Percentiles rank a stretch among this genome's conserved stretches.
These are phyloP conservation scores for Vaccinium myrtillus DNA, from an alignment of 148 eudicot species.

Conservation along the genomic window DNA sequence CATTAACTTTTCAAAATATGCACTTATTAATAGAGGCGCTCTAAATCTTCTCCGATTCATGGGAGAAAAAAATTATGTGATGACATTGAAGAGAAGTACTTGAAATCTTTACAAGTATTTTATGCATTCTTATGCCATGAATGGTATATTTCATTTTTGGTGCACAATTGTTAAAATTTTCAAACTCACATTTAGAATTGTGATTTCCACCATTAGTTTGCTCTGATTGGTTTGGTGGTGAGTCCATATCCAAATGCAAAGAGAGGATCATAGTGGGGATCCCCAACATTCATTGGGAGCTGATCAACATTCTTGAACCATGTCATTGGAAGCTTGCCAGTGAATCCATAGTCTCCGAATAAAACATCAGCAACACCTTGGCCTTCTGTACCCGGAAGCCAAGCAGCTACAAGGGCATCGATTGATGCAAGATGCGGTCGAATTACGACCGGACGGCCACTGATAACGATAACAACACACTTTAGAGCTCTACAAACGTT, in stretches of 20 bases:
- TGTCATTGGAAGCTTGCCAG: slow-evolving; percentile 49
- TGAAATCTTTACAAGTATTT: no score
- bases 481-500: slow-evolving; percentile 39
- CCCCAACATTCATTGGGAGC: slow-evolving; percentile 63
- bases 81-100: no score
- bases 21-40: no score
- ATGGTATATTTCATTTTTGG: no score
- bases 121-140: no score
- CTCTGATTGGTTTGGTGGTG: slow-evolving; percentile 21
- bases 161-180: no score
- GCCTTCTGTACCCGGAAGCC: slow-evolving; percentile 67
- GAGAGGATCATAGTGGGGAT: slow-evolving; percentile 52
- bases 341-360: slow-evolving; percentile 56
- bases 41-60: no score
- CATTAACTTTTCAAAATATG: no score
- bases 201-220: background rate
- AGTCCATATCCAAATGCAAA: slow-evolving; percentile 60
- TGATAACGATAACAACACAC: slow-evolving; percentile 47
- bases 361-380: slow-evolving; percentile 57
- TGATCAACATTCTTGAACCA: slow-evolving; percentile 64
- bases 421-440: slow-evolving; percentile 39
- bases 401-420: slow-evolving; percentile 57
- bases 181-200: no score
- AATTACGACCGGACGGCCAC: slow-evolving; percentile 51
- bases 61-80: no score